Evolutionary conservation across 371 early-diverging fungal genomes (phyloP).

Genomic region (Dipsacomyces acuminosporus): DNA sequence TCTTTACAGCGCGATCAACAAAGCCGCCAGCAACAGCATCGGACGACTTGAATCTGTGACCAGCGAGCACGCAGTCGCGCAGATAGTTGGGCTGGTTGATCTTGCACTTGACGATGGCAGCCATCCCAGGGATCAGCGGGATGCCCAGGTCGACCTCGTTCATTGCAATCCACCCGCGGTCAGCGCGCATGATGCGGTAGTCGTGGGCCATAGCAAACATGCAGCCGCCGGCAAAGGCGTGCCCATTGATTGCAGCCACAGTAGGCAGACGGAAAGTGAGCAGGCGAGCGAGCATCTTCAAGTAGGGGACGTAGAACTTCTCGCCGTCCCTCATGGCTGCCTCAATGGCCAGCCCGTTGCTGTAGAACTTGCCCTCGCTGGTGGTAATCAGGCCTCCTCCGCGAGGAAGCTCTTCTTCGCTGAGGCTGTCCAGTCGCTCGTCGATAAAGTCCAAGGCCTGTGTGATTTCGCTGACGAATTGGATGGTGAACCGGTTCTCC

Average conservation of each 20-base stretch:
- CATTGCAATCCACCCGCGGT: conserved; percentile 66
- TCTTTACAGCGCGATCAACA: conserved; percentile 57
- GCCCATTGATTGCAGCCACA: conserved; percentile 78
- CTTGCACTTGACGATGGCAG: conserved; percentile 60
- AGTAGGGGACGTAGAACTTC: conserved; percentile 50
- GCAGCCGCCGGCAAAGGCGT: conserved; percentile 83
- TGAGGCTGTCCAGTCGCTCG: conserved; percentile 40
- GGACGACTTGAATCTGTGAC: conserved; percentile 58
- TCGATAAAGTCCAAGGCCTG: conserved; percentile 62
- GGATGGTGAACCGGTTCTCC: conserved; percentile 66
- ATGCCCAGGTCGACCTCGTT: conserved; percentile 76
- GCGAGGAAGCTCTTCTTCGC: conserved; percentile 34
- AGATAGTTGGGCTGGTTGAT: conserved; percentile 48
- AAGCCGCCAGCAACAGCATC: conserved; percentile 59
- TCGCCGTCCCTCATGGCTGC: conserved; percentile 30
- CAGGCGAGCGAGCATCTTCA: conserved; percentile 51
- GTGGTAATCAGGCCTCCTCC: conserved; percentile 59
- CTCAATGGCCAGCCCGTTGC: conserved; percentile 71
- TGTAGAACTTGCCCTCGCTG: conserved; percentile 66
- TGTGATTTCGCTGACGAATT: conserved; percentile 55
- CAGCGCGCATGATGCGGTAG: conserved; percentile 75
- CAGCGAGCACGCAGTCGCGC: conserved; percentile 65
- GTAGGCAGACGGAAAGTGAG: conserved; percentile 71
- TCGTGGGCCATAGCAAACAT: conserved; percentile 78
- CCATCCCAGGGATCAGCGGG: conserved; percentile 71